phyloP scores from a whole-genome alignment of 257 asterid genomes.

The Marsdenia floribunda region DNA sequence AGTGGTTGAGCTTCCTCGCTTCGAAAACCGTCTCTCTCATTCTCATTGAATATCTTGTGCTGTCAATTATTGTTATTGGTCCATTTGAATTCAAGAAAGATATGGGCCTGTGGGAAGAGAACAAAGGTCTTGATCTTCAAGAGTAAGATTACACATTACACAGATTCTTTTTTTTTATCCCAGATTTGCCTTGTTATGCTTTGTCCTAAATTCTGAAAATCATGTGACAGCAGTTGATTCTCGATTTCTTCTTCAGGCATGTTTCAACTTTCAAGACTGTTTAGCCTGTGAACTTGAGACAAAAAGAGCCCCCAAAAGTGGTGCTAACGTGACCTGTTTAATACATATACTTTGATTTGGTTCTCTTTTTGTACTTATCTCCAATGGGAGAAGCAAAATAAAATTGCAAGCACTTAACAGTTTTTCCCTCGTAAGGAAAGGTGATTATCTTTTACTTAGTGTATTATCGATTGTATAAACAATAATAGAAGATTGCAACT shows the following conservation, averaged over 20 bases:
- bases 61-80: background rate
- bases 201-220: background rate
- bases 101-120: background rate
- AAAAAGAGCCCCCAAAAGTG: background rate
- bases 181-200: background rate
- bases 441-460: background rate
- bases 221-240: slow-evolving; percentile 4
- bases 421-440: background rate
- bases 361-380: background rate
- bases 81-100: background rate
- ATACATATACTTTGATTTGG: background rate
- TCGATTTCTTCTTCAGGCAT: background rate
- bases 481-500: background rate
- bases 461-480: background rate
- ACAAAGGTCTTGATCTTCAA: background rate
- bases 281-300: slow-evolving; percentile 1
- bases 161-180: background rate
- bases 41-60: no score
- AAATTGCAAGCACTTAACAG: background rate
- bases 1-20: no score
- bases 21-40: background rate
- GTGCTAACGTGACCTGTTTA: background rate
- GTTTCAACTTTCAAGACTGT: background rate
- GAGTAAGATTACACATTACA: background rate
- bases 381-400: background rate